Percentiles rank a stretch among this genome's conserved stretches.
Conservation (phyloP, 441 rosid species). For the Cnidoscolus chayamansa region DNA sequence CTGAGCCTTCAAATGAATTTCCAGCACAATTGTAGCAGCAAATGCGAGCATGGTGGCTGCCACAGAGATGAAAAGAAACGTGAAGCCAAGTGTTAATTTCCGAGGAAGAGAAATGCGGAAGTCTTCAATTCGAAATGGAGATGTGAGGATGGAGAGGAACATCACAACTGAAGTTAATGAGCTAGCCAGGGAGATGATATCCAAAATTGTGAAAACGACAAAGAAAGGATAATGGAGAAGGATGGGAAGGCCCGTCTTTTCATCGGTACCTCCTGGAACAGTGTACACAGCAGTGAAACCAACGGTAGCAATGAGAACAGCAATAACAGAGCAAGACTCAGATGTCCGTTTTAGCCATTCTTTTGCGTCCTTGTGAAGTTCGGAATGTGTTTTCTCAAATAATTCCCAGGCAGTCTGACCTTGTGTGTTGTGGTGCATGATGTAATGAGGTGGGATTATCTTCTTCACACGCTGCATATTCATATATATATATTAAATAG, state of each 20-base stretch:
- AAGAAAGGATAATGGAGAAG: constrained; percentile 17
- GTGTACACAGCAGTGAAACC: constrained; percentile 29
- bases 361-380: constrained; percentile 12
- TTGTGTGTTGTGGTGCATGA: not conserved
- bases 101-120: constrained; percentile 15
- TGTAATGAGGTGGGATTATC: constrained; percentile 16
- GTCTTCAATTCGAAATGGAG: constrained; percentile 7
- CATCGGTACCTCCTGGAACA: constrained; percentile 26
- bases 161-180: constrained; percentile 27
- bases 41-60: constrained; percentile 26
- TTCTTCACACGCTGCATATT: constrained; percentile 7
- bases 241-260: constrained; percentile 16
- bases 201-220: constrained; percentile 17
- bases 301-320: constrained; percentile 27
- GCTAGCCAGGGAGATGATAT: constrained; percentile 15
- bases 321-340: constrained; percentile 26
- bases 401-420: constrained; percentile 7
- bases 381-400: constrained; percentile 8
- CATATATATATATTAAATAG: too few species aligned
- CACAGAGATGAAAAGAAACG: constrained; percentile 26
- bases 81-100: constrained; percentile 20
- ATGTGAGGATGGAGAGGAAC: constrained; percentile 26
- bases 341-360: constrained; percentile 25
- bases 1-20: not conserved
- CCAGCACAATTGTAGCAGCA: constrained; percentile 18